Base-by-base conservation (phyloP, 2,329 filamentous ascomycete species). In the Colletotrichum theobromicola region DNA sequence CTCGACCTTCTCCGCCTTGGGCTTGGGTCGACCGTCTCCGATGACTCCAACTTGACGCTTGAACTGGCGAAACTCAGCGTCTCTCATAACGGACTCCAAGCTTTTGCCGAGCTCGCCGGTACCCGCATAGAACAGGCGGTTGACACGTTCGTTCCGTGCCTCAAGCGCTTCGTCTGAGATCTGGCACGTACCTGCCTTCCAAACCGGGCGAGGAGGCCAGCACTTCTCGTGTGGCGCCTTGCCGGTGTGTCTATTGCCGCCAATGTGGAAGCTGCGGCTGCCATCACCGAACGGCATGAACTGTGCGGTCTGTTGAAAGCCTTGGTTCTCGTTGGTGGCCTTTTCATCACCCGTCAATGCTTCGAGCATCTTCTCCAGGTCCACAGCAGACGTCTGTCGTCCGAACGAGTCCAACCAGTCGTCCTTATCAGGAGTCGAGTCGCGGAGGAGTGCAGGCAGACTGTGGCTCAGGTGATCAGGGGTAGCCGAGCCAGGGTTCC, bases 111-210 rank as follows among this genome's bases (percentile, higher is more conserved):
- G 75, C 35, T 82, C 81, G 30, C 81, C 79, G 5, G 79, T 79
- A 50, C 86, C 86, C 1, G 80, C 79, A 62, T 88, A 87, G 80
- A 87, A 89, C 37, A 78, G 76, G 5, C 75, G 77, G 61, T 84
- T 77, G 61, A 84, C 78, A 28, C 79, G 78, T 8, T 79, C 78
- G n/a, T 80, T 79, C 21, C 80, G 83, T 8, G 68, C 58, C 15
- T 74, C 57, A 30, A 81, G 55, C 28, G 80, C 74, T 13, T 81
- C 80, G 30, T 78, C 74, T 28, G 79, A 76, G 61, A 77, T 68
- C 7, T 75, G 73, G 62, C 72, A 75, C 8, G 80, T 78, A 15
- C 66, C 76, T 28, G 73, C 66, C 68, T 77, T 68, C 65, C 75
- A 77, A 37, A 67, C 3, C 26, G 71, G 66, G 64, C 24, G 74